Evolutionary conservation across 2,329 filamentous ascomycete species (phyloP), one percentile per base, ranked within the genome.

Genomic region (Geosmithia flava): DNA sequence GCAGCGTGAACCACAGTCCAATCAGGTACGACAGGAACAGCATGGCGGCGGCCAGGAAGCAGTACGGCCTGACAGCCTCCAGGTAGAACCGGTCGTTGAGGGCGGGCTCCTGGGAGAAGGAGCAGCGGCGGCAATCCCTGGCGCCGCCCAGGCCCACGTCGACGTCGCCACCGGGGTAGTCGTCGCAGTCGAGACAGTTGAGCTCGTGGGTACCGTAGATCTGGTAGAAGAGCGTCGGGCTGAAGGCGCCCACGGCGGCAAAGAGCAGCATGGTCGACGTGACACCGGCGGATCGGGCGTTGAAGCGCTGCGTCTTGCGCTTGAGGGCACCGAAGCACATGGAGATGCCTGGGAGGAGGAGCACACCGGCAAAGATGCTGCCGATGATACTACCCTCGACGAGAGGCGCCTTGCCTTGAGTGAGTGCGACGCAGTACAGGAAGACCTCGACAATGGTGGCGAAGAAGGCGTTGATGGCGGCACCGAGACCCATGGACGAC

Each of bases 291-390:
- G 91, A 97, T 59, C 84, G 88, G 53, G 93, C 90, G 61, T 98
- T 98, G 75, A 98, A 98, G 42, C 93, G 83, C 62, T 98, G 93
- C 1, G 93, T 98, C 70, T 98, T 98, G 57, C 94, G 83, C 69
- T 95, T 95, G 60, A 98, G 83, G 17, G 94, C 94, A 43, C 93
- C 93, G 59, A 96, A 98, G 65, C 93, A 98, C 93, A 98, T 98
- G 50, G 91, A 97, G 33, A 98, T 64, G 1, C 93, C 93, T 0
- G 93, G 93, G 44, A 98, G 74, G 62, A 98, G 95, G 15, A 98
- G 74, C 43, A 98, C 87, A 68, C 93, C 93, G 3, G 91, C 91
- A 63, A 98, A 96, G 52, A 98, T 96, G 64, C 93, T 98, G 52
- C 93, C 93, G 51, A 98, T 87, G 56, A 98, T 89, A 66, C 90